phyloP scores from a whole-genome alignment of 179 eudicot genomes.

The Silene coronaria region DNA sequence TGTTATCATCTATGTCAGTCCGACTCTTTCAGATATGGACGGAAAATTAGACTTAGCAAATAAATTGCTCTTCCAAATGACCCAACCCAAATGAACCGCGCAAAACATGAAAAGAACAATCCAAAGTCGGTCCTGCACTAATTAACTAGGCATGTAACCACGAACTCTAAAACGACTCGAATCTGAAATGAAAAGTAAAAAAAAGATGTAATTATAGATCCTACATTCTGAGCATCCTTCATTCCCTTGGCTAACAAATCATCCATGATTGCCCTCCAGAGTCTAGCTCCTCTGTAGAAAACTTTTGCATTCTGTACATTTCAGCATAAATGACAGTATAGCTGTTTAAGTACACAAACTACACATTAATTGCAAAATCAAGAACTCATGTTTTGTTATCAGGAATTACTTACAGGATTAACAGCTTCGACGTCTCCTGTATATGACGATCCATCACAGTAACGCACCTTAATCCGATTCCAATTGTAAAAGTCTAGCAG shows the following conservation, averaged over 20 bases:
- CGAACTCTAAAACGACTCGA: no score
- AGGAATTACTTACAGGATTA: constrained; percentile 54
- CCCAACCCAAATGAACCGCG: no score
- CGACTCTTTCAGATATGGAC: no score
- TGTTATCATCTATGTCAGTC: no score
- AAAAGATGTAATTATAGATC: neutral
- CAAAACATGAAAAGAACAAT: no score
- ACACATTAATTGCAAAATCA: neutral
- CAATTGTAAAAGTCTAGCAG: constrained; percentile 81
- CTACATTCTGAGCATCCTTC: constrained; percentile 67
- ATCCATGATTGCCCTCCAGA: constrained; percentile 69
- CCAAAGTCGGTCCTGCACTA: no score
- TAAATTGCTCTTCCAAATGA: no score
- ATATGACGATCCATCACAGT: constrained; percentile 94
- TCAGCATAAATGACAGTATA: neutral
- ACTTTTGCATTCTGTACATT: constrained; percentile 54
- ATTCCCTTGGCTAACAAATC: constrained; percentile 78
- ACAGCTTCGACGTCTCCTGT: constrained; percentile 80
- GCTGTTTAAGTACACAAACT: no score
- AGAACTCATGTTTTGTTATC: neutral
- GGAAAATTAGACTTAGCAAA: no score
- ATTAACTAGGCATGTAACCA: no score
- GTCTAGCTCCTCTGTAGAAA: constrained; percentile 73
- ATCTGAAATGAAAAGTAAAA: no score
- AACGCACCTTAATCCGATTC: constrained; percentile 79